Evolutionary conservation across 164 flowering plant genomes (phyloP).

Genomic region (Vitis cinerea): DNA sequence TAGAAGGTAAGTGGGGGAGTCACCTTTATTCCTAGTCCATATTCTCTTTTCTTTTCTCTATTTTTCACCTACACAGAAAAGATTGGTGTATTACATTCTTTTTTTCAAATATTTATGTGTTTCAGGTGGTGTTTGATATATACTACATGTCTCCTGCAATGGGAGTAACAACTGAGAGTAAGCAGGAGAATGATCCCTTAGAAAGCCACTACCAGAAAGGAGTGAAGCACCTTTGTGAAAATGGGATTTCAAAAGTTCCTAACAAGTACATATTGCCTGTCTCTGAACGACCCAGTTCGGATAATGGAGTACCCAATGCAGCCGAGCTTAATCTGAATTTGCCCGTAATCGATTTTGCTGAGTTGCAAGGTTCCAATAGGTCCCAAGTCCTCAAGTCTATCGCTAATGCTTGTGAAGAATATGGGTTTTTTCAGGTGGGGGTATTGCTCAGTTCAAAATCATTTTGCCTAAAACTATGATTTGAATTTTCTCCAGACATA

Average conservation of each 20-base stretch:
- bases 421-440: slow-evolving; percentile 80
- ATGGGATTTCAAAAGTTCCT: slow-evolving; percentile 61
- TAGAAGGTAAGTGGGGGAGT: no score
- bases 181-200: slow-evolving; percentile 6
- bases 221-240: slow-evolving; percentile 63
- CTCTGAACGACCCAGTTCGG: slow-evolving; percentile 48
- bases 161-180: slow-evolving; percentile 10
- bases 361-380: slow-evolving; percentile 55
- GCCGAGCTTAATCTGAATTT: slow-evolving; percentile 31
- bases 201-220: slow-evolving; percentile 60
- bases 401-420: slow-evolving; percentile 65
- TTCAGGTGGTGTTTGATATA: not conserved
- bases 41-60: slow-evolving; percentile 1
- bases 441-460: not conserved
- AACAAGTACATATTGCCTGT: slow-evolving; percentile 67
- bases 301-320: not conserved
- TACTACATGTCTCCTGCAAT: slow-evolving; percentile 34
- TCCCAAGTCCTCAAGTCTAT: slow-evolving; percentile 51
- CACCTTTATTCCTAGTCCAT: no score
- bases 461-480: not conserved
- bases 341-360: slow-evolving; percentile 71
- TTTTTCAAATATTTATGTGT: not conserved
- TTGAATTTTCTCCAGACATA: not conserved
- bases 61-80: not conserved
- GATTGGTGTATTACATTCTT: not conserved